These are phyloP conservation scores for Metschnikowia gelsemii DNA, from an alignment of 805 yeast genomes.

Conservation along the genomic window DNA sequence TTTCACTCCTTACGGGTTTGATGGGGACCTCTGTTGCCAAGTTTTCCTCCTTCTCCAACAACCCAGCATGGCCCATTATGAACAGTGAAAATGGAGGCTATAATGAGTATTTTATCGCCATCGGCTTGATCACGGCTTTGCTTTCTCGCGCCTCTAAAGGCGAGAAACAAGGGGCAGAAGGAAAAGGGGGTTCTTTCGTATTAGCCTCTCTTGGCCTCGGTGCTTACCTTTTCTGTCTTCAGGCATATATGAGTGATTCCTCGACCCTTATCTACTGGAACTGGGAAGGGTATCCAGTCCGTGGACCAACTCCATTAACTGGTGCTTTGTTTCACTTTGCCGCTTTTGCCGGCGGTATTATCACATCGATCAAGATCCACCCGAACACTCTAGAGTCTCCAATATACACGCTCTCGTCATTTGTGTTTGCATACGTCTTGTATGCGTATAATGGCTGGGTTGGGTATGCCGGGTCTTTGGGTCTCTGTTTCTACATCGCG, in stretches of 20 bases:
- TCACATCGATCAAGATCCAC: constrained; percentile 27
- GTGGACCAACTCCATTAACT: constrained; percentile 84
- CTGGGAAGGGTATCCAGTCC: constrained; percentile 94
- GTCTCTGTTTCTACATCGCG: constrained; percentile 58
- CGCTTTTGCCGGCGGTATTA: constrained; percentile 55
- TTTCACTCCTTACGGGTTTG: constrained; percentile 70
- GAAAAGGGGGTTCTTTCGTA: constrained; percentile 45
- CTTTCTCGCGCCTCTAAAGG: constrained; percentile 46
- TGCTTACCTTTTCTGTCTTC: constrained; percentile 65
- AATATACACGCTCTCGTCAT: constrained; percentile 42
- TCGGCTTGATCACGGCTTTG: constrained; percentile 66
- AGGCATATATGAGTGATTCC: constrained; percentile 77
- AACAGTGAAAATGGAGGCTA: constrained; percentile 81
- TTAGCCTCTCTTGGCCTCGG: constrained; percentile 72
- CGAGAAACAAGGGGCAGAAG: neutral
- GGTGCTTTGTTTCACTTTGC: constrained; percentile 69
- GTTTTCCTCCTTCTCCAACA: constrained; percentile 75
- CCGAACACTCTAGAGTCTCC: constrained; percentile 25
- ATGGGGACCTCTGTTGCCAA: constrained; percentile 72
- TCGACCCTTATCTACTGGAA: constrained; percentile 87
- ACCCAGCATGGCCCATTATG: constrained; percentile 97
- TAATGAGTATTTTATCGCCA: constrained; percentile 63
- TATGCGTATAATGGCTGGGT: constrained; percentile 61
- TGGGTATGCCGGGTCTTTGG: constrained; percentile 73
- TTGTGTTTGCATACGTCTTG: constrained; percentile 50